Evolutionary conservation across 345 rosid genomes (phyloP).

Genomic region (Rhizophora apiculata): DNA sequence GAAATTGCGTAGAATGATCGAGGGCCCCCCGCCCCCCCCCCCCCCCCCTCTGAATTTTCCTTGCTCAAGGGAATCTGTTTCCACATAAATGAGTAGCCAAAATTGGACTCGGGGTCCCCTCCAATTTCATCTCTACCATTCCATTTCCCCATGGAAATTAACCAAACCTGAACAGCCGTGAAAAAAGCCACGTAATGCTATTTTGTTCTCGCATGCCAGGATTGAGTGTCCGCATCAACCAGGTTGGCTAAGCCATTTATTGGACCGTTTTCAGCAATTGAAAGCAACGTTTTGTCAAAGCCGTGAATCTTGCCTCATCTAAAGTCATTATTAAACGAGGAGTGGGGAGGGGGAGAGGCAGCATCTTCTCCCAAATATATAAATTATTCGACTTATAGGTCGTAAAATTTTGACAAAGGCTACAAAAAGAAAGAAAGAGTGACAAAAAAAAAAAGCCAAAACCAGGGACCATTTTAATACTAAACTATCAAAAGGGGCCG

Average conservation of each 20-base stretch:
- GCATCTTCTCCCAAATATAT: conserved; percentile 12
- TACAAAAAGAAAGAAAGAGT: background rate
- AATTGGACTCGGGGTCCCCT: background rate
- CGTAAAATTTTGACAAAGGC: background rate
- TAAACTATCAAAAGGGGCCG: conserved; percentile 9
- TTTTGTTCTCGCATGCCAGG: background rate
- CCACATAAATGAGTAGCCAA: background rate
- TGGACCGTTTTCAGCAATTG: background rate
- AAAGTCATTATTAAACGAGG: background rate
- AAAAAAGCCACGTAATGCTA: background rate
- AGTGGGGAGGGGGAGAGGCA: background rate
- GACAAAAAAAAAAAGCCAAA: background rate
- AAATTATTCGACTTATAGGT: background rate
- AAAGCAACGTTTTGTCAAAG: background rate
- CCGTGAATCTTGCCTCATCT: background rate
- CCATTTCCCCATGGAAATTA: conserved; percentile 5
- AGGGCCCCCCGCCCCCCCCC: background rate
- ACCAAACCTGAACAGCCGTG: too few relatives aligned
- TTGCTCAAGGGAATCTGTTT: background rate
- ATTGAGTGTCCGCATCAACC: conserved; percentile 13
- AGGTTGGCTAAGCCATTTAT: conserved; percentile 21
- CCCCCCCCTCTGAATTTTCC: background rate
- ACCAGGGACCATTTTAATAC: background rate
- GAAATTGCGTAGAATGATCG: background rate
- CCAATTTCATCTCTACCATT: background rate